Conservation (phyloP, 139 green algal species). For the Closterium sp. region DNA sequence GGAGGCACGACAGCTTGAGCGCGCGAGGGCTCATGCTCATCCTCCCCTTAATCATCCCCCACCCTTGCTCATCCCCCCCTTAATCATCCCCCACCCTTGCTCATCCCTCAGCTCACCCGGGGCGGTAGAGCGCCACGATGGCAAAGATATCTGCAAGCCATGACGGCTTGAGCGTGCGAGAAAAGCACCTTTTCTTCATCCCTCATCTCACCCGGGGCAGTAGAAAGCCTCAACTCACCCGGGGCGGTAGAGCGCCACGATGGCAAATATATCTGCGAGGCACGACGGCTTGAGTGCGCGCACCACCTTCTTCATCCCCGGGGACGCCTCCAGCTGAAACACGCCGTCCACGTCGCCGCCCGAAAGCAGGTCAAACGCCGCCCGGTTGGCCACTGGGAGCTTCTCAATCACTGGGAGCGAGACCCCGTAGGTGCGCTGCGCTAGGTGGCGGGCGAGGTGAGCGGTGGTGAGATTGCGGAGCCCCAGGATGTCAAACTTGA, state of each 20-base stretch:
- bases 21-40: too few relatives aligned
- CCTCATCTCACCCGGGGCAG: too few relatives aligned
- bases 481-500: constrained; percentile 39
- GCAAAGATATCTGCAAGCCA: too few relatives aligned
- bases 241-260: constrained; percentile 35
- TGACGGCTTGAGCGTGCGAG: too few relatives aligned
- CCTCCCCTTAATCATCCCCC: too few relatives aligned
- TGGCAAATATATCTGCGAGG: constrained; percentile 44
- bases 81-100: too few relatives aligned
- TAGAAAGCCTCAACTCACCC: too few relatives aligned
- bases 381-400: background rate
- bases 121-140: too few relatives aligned
- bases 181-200: too few relatives aligned
- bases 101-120: too few relatives aligned
- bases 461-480: constrained; percentile 22
- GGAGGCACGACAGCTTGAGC: too few relatives aligned
- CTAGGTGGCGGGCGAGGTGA: background rate
- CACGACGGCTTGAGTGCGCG: constrained; percentile 6
- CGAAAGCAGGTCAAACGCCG: constrained; percentile 20
- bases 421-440: constrained; percentile 1
- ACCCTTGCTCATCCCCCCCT: too few relatives aligned
- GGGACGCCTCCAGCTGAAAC: constrained; percentile 38
- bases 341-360: constrained; percentile 30
- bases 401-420: constrained; percentile 16
- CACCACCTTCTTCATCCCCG: constrained; percentile 30